These are phyloP conservation scores for Schizosaccharomyces lindneri DNA, from an alignment of 805 yeast genomes.

Conservation along the genomic window DNA sequence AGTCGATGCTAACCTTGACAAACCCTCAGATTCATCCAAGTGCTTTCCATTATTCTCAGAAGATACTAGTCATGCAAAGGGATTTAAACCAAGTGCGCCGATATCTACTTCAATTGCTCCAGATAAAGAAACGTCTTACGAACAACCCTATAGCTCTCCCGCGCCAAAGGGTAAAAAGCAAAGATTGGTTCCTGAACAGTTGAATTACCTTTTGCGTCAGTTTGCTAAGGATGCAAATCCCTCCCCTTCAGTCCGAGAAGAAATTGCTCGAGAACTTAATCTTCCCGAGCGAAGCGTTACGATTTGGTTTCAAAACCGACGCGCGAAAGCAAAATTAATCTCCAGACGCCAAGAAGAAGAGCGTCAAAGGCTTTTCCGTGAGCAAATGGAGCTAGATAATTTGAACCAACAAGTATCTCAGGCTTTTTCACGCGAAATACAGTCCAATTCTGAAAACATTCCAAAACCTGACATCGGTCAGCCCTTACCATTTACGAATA, in stretches of 20 bases:
- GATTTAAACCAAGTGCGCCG: no score
- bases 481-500: neutral
- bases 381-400: neutral
- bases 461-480: neutral
- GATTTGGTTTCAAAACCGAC: constrained; percentile 1
- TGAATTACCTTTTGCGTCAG: neutral
- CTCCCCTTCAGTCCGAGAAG: neutral
- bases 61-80: no score
- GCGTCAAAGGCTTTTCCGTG: neutral
- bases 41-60: no score
- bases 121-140: no score
- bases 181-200: neutral
- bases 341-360: neutral
- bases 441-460: neutral
- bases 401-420: neutral
- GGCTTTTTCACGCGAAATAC: neutral
- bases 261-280: neutral
- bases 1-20: no score
- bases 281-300: neutral
- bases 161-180: neutral
- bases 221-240: neutral
- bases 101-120: no score
- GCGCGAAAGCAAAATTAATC: neutral
- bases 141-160: neutral
- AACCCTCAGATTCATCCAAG: no score